Base-by-base conservation (phyloP, 2,329 filamentous ascomycete genomes). In the Cladophialophora immunda region DNA sequence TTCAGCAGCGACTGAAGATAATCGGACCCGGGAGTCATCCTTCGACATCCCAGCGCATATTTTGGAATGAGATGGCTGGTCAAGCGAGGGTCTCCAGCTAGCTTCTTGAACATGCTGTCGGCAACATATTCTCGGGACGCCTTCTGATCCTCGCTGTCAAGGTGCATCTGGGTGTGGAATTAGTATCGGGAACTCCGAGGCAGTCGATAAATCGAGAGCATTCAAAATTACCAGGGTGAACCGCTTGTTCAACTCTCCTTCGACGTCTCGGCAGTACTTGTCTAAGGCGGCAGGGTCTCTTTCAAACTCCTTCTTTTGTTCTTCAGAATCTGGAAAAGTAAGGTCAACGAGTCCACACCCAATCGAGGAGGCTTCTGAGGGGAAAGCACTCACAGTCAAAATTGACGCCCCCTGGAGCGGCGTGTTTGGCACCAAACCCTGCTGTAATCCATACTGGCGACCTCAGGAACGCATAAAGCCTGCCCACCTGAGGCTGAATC, bases 371-470 rank as follows among this genome's bases (percentile, higher is more conserved):
- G n/a, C n/a, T n/a, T n/a, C n/a, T n/a, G n/a, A n/a, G n/a, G n/a
- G n/a, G n/a, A n/a, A 58, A 53, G 38, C 17, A 38, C n/a, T 27
- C 41, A 81, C 76, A 84, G 58, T 75, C 75, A 68, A 84, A 84
- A 71, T 85, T 85, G 25, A 78, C 75, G 2, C 83, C 81, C 34
- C 81, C 78, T 65, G 78, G 79, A 8, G 78, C 81, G 4, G 84
- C 81, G 76, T 81, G 83, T 4, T 77, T 78, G 56, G 82, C 81
- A 0, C 78, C 82, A 65, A 84, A 84, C 19, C 81, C 81, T 0
- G 81, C 79, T 0, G 81, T 83, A 29, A 84, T 81, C 82, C 82
- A 84, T 30, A 81, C 80, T 0, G 81, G 80, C 7, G 76, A 79
- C 9, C 81, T 73, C 4, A 83, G 75, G 15, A 68, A 79, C 71